Base-by-base conservation (phyloP, 306 rosid genomes). In the Glycine tomentella region DNA sequence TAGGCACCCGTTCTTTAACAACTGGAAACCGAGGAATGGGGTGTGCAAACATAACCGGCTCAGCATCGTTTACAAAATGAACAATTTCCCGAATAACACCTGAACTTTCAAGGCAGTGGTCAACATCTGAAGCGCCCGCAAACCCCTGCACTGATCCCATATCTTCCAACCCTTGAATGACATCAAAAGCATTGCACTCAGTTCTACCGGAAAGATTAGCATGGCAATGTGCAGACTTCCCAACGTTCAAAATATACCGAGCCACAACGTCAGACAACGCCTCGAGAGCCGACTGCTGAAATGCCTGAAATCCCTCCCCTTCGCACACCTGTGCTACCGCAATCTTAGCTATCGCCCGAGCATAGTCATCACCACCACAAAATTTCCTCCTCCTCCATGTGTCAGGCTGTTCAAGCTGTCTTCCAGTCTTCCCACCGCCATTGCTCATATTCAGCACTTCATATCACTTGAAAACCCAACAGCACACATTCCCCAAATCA, bases 381-480 rank as follows among this genome's bases (percentile, higher is more conserved):
- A 66, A 79, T 81, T 83, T 90, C 80, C 87, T 89, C 84, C 81
- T 79, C 81, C 74, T 79, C 58, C 72, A 65, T 8, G 82, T 72
- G 58, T 69, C 72, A 51, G 86, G 85, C 78, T 90, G 88, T 76
- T 90, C 88, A 87, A 82, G 89, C 81, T 83, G 92, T 84, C 85
- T 88, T 87, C 89, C 97, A 84, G 84, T 87, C 92, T 89, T 93
- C 91, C 92, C 92, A 86, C 86, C 90, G 50, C 97, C 97, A 94
- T 94, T 80, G 88, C 86, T 91, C 98, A 94, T 94, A 89, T 94
- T 94, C 93, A 92, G 92, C 83, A 76, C 93, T 86, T 88, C 98
- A 89, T 89, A 89, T 90, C 93, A 90, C 89, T 72, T 50, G 31
- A 78, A 78, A 89, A 75, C 75, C 75, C 70, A 66, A 76, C 59